Evolutionary conservation across 2,329 filamentous ascomycete genomes (phyloP).

Genomic region (Sclerotinia trifoliorum): DNA sequence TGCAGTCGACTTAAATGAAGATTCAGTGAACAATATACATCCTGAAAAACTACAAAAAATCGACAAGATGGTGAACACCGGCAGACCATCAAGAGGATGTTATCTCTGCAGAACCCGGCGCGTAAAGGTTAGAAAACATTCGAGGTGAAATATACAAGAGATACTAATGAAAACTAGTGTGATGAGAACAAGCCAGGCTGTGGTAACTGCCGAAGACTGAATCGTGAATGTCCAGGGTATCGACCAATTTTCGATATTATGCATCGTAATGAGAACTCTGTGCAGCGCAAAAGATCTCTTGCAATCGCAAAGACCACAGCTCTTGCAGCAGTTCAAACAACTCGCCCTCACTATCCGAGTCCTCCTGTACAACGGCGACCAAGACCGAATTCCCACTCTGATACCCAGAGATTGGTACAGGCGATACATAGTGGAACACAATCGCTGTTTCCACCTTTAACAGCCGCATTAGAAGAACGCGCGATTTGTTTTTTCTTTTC

Average conservation of each 20-base stretch:
- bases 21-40: neutral
- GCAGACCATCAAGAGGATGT: slow-evolving; percentile 26
- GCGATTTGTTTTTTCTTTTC: slow-evolving; percentile 21
- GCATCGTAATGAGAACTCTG: slow-evolving; percentile 15
- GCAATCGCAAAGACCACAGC: neutral
- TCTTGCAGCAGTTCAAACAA: neutral
- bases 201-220: slow-evolving; percentile 23
- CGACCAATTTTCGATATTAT: slow-evolving; percentile 17
- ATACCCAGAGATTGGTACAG: slow-evolving; percentile 10
- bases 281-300: neutral
- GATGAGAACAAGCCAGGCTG: slow-evolving; percentile 33
- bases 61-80: slow-evolving; percentile 19
- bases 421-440: slow-evolving; percentile 16
- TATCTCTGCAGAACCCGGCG: slow-evolving; percentile 27
- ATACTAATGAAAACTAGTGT: slow-evolving; percentile 12
- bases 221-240: slow-evolving; percentile 20
- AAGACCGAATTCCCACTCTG: slow-evolving; percentile 8
- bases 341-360: neutral
- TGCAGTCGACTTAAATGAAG: neutral
- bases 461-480: slow-evolving; percentile 19
- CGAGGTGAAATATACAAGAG: neutral
- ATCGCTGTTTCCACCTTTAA: slow-evolving; percentile 2
- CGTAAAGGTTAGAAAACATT: slow-evolving; percentile 23
- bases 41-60: neutral
- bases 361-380: neutral